Evolutionary conservation across 352 stramenopile species (phyloP), one percentile per base, ranked within the genome.

Genomic region (Globisporangium nagaii): DNA sequence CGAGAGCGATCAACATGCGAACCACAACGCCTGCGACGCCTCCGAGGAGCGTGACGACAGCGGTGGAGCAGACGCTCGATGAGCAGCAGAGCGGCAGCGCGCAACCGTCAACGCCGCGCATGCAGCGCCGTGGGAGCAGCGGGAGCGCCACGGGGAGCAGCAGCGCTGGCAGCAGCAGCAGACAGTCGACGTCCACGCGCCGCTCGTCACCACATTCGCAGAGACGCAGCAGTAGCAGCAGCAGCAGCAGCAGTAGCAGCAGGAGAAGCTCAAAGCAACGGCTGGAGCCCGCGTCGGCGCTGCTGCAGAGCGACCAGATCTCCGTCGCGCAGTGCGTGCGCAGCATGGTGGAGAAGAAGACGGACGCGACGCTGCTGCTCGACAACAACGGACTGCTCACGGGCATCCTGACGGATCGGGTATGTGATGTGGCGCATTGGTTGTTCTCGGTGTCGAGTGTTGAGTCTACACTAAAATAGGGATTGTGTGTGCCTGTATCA

Each of bases 371-470:
- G 22, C 74, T 99, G 25, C 75, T 99, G 25, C 79, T 96, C 25
- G 80, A 95, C 58, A 66, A 72, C 19, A 84, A 83, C 36, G 95
- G 95, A 9, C 68, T 85, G 20, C 71, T 99, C 31, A 94, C 88
- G 19, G 96, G 96, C 36, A 99, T 99, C 60, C 70, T 98, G 5
- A 98, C 95, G 27, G 96, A 99, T 52, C 91, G 91, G 22, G 76
- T 84, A 53, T 27, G 71, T 49, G 34, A 24, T 49, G 42, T 19
- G 10, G 9, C 13, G n/a, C 36, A 22, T 9, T 9, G 6, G 4
- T 17, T 34, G 24, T 43, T 37, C n/a, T 22, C 45, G 28, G 10
- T n/a, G 35, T 45, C 19, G n/a, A n/a, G n/a, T n/a, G n/a, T n/a
- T n/a, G n/a, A n/a, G 17, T 22, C 12, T 34, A n/a, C 13, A 6